Evolutionary conservation across 1,284 basidiomycete genomes (phyloP).

Genomic region (Cryptococcus sp.): DNA sequence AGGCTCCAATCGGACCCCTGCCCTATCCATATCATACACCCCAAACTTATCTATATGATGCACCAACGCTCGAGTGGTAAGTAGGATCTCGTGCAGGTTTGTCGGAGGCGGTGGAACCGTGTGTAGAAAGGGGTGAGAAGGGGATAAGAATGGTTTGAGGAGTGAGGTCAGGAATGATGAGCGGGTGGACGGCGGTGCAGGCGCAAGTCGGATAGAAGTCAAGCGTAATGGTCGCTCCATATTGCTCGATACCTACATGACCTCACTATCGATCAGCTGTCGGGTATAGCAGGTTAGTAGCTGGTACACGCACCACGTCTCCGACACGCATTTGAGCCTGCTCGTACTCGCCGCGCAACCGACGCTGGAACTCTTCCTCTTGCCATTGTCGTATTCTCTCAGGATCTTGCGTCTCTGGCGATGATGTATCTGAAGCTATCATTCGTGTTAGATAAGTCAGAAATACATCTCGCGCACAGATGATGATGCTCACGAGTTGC

Average conservation of each 20-base stretch:
- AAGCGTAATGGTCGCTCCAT: constrained; percentile 64
- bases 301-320: constrained; percentile 62
- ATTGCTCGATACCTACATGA: constrained; percentile 64
- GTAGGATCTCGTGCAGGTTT: constrained; percentile 67
- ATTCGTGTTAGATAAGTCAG: background rate
- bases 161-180: constrained; percentile 76
- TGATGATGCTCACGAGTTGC: constrained; percentile 13
- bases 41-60: constrained; percentile 68
- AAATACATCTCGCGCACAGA: constrained; percentile 4
- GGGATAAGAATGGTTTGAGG: constrained; percentile 65
- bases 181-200: constrained; percentile 68
- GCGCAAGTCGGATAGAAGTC: constrained; percentile 75
- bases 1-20: constrained; percentile 65
- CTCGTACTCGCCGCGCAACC: constrained; percentile 74
- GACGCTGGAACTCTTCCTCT: constrained; percentile 65
- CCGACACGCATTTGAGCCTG: constrained; percentile 66
- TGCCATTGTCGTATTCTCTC: constrained; percentile 68
- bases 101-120: constrained; percentile 42
- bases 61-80: constrained; percentile 67
- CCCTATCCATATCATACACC: constrained; percentile 68
- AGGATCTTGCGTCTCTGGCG: constrained; percentile 25
- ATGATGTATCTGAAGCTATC: background rate
- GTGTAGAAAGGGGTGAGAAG: too few species aligned
- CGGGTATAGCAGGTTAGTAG: background rate
- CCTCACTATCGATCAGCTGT: constrained; percentile 1